A percentile compares a stretch with the other conserved stretches of the same genome.
These are phyloP conservation scores for Teratosphaeria destructans DNA, from an alignment of 2,329 filamentous ascomycete genomes.

Conservation along the genomic window DNA sequence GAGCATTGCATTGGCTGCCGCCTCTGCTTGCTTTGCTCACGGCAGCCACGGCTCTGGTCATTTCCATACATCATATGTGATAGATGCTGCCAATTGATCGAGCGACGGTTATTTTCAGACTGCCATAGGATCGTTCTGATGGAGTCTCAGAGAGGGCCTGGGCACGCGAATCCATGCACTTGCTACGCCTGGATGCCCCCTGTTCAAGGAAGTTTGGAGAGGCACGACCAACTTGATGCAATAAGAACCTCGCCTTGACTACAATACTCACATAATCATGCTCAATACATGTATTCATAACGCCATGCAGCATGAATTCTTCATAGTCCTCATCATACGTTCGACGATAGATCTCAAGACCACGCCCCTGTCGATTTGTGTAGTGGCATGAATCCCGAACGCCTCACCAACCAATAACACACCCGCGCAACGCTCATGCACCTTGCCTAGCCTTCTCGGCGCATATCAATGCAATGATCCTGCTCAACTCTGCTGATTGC, in stretches of 20 bases:
- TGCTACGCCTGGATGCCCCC: too few relatives aligned
- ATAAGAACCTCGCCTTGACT: background rate
- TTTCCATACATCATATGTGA: too few relatives aligned
- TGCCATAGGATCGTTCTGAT: too few relatives aligned
- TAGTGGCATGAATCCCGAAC: background rate
- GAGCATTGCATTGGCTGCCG: too few relatives aligned
- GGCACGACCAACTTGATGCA: too few relatives aligned
- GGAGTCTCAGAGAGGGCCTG: too few relatives aligned
- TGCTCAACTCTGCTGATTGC: slow-evolving; percentile 38
- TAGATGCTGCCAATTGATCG: too few relatives aligned
- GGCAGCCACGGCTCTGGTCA: too few relatives aligned
- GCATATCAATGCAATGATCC: slow-evolving; percentile 43
- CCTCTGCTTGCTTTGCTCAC: too few relatives aligned
- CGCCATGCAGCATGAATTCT: background rate
- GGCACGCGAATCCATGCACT: too few relatives aligned
- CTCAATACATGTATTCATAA: background rate
- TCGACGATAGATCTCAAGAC: background rate
- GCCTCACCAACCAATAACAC: background rate
- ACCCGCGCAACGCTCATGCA: slow-evolving; percentile 1
- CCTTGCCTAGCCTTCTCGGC: slow-evolving; percentile 43
- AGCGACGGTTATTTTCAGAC: too few relatives aligned
- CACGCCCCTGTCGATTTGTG: background rate
- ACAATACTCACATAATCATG: background rate
- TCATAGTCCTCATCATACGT: background rate
- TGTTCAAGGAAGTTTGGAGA: too few relatives aligned